phyloP scores from a whole-genome alignment of 352 stramenopile genomes.

The Phytopythium boreale region DNA sequence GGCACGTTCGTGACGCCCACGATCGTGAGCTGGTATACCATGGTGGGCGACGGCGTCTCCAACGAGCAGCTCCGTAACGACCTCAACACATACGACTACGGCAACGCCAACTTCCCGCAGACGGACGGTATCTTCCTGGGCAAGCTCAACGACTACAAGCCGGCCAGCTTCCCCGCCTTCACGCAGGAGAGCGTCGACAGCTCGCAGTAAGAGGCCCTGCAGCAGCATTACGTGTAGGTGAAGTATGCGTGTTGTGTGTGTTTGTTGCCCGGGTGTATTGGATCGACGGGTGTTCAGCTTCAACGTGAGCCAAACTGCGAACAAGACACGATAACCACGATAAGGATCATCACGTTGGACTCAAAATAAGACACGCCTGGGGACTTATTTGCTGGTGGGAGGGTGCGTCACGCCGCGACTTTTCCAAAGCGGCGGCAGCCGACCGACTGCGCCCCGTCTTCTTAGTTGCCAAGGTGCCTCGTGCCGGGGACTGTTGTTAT shows the following conservation, averaged over 20 bases:
- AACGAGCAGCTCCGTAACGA: conserved; percentile 8
- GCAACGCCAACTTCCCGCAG: conserved; percentile 7
- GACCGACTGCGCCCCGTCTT: not conserved
- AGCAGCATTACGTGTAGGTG: not conserved
- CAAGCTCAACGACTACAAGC: conserved; percentile 9
- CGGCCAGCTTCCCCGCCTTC: conserved; percentile 1
- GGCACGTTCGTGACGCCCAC: conserved; percentile 6
- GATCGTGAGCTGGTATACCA: conserved; percentile 21
- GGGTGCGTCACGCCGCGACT: not conserved
- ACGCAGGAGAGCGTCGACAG: conserved; percentile 12
- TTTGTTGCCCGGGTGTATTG: too few species aligned
- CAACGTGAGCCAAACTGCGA: too few species aligned
- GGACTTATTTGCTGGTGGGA: not conserved
- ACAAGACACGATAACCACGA: too few species aligned
- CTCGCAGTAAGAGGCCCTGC: conserved; percentile 5
- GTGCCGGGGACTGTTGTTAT: not conserved
- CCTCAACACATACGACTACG: conserved; percentile 7
- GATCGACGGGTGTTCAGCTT: not conserved
- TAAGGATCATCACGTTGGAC: not conserved
- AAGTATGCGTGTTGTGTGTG: too few species aligned
- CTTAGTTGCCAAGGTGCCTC: not conserved
- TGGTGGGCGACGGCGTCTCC: conserved; percentile 13
- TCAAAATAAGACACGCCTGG: not conserved
- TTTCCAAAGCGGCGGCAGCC: not conserved
- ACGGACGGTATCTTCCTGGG: conserved; percentile 8